Conservation (phyloP, 805 yeast species). For the Metschnikowia rubicola region DNA sequence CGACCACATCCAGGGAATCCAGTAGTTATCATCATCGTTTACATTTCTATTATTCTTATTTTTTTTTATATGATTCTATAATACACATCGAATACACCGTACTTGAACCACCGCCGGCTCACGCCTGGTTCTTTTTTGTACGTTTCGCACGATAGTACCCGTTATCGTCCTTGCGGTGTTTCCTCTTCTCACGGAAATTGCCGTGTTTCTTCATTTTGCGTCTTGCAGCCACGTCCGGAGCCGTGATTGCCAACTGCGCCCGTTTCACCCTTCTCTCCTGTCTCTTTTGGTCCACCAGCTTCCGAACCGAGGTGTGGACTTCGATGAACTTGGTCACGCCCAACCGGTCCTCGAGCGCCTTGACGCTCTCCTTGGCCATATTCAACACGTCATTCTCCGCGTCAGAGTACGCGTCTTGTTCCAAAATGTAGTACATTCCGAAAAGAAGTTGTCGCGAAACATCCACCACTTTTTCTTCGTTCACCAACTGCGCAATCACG, state of each 20-base stretch:
- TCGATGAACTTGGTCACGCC: constrained; percentile 69
- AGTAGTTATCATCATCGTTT: too few relatives aligned
- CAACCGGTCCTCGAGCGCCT: constrained; percentile 60
- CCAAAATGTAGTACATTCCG: constrained; percentile 50
- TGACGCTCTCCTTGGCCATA: constrained; percentile 62
- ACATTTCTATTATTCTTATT: too few relatives aligned
- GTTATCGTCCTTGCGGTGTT: constrained; percentile 67
- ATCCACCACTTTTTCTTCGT: constrained; percentile 36
- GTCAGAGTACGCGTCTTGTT: constrained; percentile 44
- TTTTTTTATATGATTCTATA: too few relatives aligned
- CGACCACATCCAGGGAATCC: too few relatives aligned
- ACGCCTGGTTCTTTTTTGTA: constrained; percentile 27
- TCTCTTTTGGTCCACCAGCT: constrained; percentile 56
- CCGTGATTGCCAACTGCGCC: constrained; percentile 68
- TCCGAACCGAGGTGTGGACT: constrained; percentile 62
- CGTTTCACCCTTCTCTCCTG: constrained; percentile 72
- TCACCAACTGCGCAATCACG: constrained; percentile 51
- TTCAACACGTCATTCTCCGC: constrained; percentile 50
- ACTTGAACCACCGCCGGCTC: background rate
- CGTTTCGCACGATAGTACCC: constrained; percentile 70
- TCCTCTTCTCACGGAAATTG: constrained; percentile 73
- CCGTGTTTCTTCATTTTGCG: constrained; percentile 75
- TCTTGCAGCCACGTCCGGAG: constrained; percentile 80
- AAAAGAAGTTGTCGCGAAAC: constrained; percentile 50
- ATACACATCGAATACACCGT: background rate